These are phyloP conservation scores for Colletotrichum liaoningense DNA, from an alignment of 2,329 filamentous ascomycete genomes.

Conservation along the genomic window DNA sequence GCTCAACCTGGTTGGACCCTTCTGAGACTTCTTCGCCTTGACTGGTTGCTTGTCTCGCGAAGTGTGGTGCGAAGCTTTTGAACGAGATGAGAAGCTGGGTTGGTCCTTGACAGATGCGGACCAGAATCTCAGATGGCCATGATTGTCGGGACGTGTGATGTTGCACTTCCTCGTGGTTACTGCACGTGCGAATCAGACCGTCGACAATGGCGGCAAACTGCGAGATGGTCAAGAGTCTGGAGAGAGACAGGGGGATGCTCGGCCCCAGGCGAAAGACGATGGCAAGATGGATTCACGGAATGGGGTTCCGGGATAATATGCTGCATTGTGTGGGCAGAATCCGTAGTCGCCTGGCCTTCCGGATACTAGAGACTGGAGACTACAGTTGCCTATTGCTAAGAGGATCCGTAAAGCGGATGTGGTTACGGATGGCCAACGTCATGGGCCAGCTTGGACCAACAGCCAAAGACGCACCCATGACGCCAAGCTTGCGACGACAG, in stretches of 20 bases:
- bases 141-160: background rate
- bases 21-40: background rate
- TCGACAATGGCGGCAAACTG: background rate
- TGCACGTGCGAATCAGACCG: constrained; percentile 10
- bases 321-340: background rate
- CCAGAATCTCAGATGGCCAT: constrained; percentile 1
- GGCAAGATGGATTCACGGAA: background rate
- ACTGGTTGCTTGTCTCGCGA: background rate
- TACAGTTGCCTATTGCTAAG: constrained; percentile 4
- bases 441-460: constrained; percentile 4
- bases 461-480: constrained; percentile 23
- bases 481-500: constrained; percentile 13
- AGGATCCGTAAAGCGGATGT: constrained; percentile 12
- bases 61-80: constrained; percentile 25
- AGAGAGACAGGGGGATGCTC: constrained; percentile 11
- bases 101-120: constrained; percentile 11
- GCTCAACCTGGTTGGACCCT: constrained; percentile 29
- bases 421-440: constrained; percentile 18
- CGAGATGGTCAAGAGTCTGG: background rate
- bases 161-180: background rate
- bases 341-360: background rate
- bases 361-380: background rate
- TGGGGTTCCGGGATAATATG: background rate
- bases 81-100: background rate
- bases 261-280: background rate